A percentile compares a stretch with the other conserved stretches of the same genome.
Conservation (phyloP, 805 yeast genomes). For the Pichia thaimueangensis region DNA sequence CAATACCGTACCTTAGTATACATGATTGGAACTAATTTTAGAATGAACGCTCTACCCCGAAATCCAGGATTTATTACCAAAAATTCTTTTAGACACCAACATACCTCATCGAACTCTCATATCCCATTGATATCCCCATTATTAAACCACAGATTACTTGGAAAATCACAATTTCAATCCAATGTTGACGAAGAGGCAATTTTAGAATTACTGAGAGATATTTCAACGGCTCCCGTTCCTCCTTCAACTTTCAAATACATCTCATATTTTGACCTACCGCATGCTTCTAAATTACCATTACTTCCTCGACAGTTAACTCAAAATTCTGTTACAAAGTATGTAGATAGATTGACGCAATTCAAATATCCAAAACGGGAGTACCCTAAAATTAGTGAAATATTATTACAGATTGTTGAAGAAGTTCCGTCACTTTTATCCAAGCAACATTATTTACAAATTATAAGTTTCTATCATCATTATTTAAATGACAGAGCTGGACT, state of each 20-base stretch:
- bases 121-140: slow-evolving; percentile 10
- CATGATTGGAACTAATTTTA: too few species aligned
- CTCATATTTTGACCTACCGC: slow-evolving; percentile 20
- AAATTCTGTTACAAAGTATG: slow-evolving; percentile 15
- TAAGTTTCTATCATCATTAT: slow-evolving; percentile 18
- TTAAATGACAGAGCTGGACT: slow-evolving; percentile 15
- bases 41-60: too few species aligned
- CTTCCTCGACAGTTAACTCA: slow-evolving; percentile 12
- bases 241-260: slow-evolving; percentile 16
- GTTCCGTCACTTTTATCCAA: slow-evolving; percentile 18
- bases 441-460: slow-evolving; percentile 15
- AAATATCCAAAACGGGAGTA: slow-evolving; percentile 15
- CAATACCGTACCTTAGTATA: too few species aligned
- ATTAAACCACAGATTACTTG: slow-evolving; percentile 7
- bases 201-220: slow-evolving; percentile 18
- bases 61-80: too few species aligned
- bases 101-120: background rate
- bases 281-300: slow-evolving; percentile 15
- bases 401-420: slow-evolving; percentile 13
- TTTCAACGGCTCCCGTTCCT: slow-evolving; percentile 20
- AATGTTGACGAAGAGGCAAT: slow-evolving; percentile 17
- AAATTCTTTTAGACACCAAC: background rate
- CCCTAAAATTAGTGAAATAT: slow-evolving; percentile 13
- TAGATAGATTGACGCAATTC: slow-evolving; percentile 16
- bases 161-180: slow-evolving; percentile 7